Conservation (phyloP, 2,329 filamentous ascomycete genomes). For the Neurospora sp. region DNA sequence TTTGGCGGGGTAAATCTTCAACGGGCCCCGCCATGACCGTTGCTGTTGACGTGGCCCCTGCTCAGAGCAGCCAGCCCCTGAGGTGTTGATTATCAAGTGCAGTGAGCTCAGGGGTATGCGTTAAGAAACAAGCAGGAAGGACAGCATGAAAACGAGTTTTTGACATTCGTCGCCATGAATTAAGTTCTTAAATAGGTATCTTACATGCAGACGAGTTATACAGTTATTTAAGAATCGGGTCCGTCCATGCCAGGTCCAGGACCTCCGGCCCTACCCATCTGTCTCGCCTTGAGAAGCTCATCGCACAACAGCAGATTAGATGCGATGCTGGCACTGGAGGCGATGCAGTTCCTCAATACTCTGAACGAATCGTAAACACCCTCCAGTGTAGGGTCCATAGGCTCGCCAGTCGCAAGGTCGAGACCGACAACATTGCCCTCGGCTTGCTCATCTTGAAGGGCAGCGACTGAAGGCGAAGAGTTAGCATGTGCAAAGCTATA, state of each 20-base stretch:
- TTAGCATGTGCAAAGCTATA: slow-evolving; percentile 4
- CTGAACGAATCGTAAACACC: slow-evolving; percentile 96
- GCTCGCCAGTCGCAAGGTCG: slow-evolving; percentile 75
- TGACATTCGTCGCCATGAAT: slow-evolving; percentile 11
- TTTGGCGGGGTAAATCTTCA: slow-evolving; percentile 18
- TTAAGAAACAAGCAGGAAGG: not conserved
- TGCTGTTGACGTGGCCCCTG: not conserved
- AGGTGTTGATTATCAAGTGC: not conserved
- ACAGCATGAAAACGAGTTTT: not conserved
- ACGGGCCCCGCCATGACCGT: slow-evolving; percentile 13
- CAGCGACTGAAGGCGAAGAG: slow-evolving; percentile 52
- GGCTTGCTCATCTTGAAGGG: slow-evolving; percentile 72
- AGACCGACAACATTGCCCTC: slow-evolving; percentile 82
- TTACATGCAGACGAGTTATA: slow-evolving; percentile 26
- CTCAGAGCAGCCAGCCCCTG: not conserved
- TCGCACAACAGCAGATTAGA: slow-evolving; percentile 93
- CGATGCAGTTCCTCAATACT: slow-evolving; percentile 85
- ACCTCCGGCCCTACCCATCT: slow-evolving; percentile 67
- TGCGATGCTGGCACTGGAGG: slow-evolving; percentile 88
- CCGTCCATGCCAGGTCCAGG: slow-evolving; percentile 57
- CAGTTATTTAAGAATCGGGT: slow-evolving; percentile 34
- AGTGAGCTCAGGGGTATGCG: not conserved
- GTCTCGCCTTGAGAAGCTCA: slow-evolving; percentile 91
- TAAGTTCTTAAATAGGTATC: slow-evolving; percentile 15
- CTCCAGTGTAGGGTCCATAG: slow-evolving; percentile 89